Percentiles rank a stretch among this genome's conserved stretches.
phyloP scores from a whole-genome alignment of 2,329 filamentous ascomycete genomes.

The Talaromyces pinophilus region DNA sequence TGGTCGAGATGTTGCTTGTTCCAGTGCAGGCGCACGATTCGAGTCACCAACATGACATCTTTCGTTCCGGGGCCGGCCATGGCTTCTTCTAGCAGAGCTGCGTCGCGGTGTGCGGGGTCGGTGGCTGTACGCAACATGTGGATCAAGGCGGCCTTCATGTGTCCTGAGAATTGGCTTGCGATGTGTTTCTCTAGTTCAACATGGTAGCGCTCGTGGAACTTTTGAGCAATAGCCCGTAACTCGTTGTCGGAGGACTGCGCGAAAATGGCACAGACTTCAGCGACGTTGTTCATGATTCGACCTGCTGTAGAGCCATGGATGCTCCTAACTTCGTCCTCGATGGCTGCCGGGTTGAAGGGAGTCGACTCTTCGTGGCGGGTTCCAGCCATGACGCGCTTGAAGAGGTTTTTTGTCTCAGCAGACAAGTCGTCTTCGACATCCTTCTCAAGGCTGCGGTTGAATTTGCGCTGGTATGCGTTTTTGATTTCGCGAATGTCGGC shows the following conservation, averaged over 20 bases:
- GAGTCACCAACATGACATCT: conserved; percentile 73
- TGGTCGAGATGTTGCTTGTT: conserved; percentile 71
- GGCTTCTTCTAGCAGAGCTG: conserved; percentile 74
- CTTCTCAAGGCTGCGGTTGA: conserved; percentile 65
- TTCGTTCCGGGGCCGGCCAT: conserved; percentile 90
- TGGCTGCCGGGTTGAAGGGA: conserved; percentile 69
- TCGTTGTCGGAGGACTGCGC: conserved; percentile 76
- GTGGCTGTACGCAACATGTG: conserved; percentile 74
- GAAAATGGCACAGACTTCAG: conserved; percentile 72
- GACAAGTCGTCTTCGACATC: conserved; percentile 79
- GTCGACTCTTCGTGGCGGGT: conserved; percentile 74
- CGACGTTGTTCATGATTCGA: conserved; percentile 52
- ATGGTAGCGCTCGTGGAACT: conserved; percentile 73
- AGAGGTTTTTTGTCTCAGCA: conserved; percentile 82
- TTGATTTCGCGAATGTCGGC: conserved; percentile 89
- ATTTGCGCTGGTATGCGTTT: conserved; percentile 68
- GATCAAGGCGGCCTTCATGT: conserved; percentile 84
- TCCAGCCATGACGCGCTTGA: conserved; percentile 75
- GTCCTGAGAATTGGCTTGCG: conserved; percentile 80
- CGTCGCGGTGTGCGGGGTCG: conserved; percentile 83
- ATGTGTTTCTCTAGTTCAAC: conserved; percentile 71
- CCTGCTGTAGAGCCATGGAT: conserved; percentile 77
- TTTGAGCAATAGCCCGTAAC: conserved; percentile 74
- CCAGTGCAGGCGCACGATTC: conserved; percentile 85
- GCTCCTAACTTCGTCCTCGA: conserved; percentile 73